These are phyloP conservation scores for Tagetes patula DNA, from an alignment of 129 eudicot genomes.

Conservation along the genomic window DNA sequence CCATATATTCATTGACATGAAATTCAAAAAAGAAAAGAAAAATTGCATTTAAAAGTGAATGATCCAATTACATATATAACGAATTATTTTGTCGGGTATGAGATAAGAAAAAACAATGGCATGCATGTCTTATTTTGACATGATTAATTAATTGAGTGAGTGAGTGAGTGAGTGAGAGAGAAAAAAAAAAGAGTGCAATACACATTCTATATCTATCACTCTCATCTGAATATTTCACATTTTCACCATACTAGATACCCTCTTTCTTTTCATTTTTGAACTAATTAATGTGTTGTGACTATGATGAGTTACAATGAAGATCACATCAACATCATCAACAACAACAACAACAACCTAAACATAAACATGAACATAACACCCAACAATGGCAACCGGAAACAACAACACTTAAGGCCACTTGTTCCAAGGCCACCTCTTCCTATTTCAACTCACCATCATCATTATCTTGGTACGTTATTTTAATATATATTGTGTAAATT, in stretches of 20 bases:
- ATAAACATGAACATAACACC: too few relatives aligned
- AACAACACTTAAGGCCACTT: conserved; percentile 40
- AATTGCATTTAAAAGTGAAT: too few relatives aligned
- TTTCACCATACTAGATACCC: conserved; percentile 8
- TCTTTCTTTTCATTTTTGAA: conserved; percentile 29
- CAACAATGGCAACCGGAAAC: conserved; percentile 37
- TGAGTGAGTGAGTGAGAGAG: too few relatives aligned
- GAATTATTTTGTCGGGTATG: too few relatives aligned
- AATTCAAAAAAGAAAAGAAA: too few relatives aligned
- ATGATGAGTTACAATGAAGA: conserved; percentile 82
- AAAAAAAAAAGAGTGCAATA: too few relatives aligned
- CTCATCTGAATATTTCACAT: conserved; percentile 32
- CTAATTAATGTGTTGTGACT: conserved; percentile 45
- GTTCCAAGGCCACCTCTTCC: conserved; percentile 46
- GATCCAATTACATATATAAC: too few relatives aligned
- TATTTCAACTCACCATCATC: conserved; percentile 28
- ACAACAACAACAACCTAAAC: conserved; percentile 24
- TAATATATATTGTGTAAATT: neutral
- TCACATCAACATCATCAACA: conserved; percentile 40
- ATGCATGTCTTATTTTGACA: too few relatives aligned
- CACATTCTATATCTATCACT: conserved; percentile 36
- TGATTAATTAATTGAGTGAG: too few relatives aligned
- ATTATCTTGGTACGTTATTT: conserved; percentile 42
- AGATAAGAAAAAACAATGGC: too few relatives aligned
- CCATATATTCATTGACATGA: too few relatives aligned